phyloP scores from a whole-genome alignment of 225 moss, liverwort and hornwort species.

The Rhytidiadelphus loreus region DNA sequence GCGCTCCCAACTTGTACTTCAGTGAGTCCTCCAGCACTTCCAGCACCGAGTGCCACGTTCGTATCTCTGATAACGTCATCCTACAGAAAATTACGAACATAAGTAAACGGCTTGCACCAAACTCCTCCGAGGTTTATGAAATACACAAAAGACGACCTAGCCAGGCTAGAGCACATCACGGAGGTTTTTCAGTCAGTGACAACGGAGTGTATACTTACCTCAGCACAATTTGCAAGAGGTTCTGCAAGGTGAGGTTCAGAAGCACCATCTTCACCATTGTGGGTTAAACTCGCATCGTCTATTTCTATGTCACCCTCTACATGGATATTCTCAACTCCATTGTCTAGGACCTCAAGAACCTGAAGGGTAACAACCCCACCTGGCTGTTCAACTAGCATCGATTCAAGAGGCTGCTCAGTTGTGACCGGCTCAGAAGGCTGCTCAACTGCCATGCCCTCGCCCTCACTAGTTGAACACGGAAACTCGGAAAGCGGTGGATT shows the following conservation, averaged over 20 bases:
- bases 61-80: background rate
- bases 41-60: background rate
- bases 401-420: background rate
- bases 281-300: background rate
- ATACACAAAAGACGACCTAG: background rate
- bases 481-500: background rate
- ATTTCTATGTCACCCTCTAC: background rate
- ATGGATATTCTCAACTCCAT: background rate
- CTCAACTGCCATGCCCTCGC: background rate
- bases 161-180: background rate
- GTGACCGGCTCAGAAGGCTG: background rate
- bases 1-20: constrained; percentile 23
- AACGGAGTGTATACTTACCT: constrained; percentile 19
- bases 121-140: background rate
- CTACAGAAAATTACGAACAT: constrained; percentile 3
- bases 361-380: background rate
- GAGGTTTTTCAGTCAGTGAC: background rate
- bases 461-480: background rate
- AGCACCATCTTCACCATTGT: background rate
- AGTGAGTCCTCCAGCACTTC: constrained; percentile 15
- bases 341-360: background rate
- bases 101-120: background rate
- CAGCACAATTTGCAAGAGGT: background rate
- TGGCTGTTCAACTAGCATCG: background rate
- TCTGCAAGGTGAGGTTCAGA: constrained; percentile 4